phyloP scores from a whole-genome alignment of 257 asterid species.

The Gentiana dahurica region DNA sequence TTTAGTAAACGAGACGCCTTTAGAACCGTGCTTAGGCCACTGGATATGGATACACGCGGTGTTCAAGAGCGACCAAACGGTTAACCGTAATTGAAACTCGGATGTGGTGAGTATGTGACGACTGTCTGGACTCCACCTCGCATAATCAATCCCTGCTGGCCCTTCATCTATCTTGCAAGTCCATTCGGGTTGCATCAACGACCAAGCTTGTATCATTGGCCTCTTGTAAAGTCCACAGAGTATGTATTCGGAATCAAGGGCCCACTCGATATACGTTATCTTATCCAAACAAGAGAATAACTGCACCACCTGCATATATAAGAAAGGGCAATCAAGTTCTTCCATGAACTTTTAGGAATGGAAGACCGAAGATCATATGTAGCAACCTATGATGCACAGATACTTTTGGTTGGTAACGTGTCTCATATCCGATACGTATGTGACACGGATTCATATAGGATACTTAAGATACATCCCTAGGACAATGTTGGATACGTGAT shows the following conservation, averaged over 20 bases:
- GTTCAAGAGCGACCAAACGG: constrained; percentile 92
- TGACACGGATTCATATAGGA: too few relatives aligned
- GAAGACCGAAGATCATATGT: too few relatives aligned
- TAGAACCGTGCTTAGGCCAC: constrained; percentile 92
- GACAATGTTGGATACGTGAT: too few relatives aligned
- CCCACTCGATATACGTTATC: constrained; percentile 94
- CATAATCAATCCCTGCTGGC: constrained; percentile 86
- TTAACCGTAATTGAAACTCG: constrained; percentile 80
- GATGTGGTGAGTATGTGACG: constrained; percentile 98
- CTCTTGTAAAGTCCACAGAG: constrained; percentile 87
- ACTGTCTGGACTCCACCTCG: constrained; percentile 99
- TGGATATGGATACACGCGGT: constrained; percentile 95
- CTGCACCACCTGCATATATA: constrained; percentile 63
- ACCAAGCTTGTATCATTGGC: constrained; percentile 99
- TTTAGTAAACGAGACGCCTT: constrained; percentile 91
- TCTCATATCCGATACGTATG: too few relatives aligned
- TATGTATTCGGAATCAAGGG: constrained; percentile 86
- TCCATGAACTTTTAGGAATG: too few relatives aligned
- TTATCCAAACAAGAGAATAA: constrained; percentile 89
- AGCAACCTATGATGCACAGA: too few relatives aligned
- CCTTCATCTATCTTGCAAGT: constrained; percentile 99
- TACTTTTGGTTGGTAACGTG: too few relatives aligned
- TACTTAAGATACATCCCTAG: too few relatives aligned
- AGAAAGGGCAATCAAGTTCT: not conserved
- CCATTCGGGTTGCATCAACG: constrained; percentile 93